phyloP scores from a whole-genome alignment of 2,329 filamentous ascomycete genomes.

The Aschersonia sp. region DNA sequence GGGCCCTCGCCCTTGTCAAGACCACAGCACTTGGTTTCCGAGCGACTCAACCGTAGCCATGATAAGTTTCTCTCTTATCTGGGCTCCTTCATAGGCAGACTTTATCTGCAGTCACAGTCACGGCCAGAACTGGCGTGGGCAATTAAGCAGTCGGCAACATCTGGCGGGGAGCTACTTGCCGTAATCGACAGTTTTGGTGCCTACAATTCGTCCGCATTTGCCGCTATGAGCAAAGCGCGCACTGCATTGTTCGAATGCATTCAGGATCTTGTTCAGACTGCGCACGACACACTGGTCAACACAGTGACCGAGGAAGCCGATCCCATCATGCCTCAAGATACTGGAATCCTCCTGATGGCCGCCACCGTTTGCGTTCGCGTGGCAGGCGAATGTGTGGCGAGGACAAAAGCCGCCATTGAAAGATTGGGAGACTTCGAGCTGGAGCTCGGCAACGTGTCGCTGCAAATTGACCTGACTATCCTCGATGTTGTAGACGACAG shows the following conservation, averaged over 20 bases:
- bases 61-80: conserved; percentile 83
- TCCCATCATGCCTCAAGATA: conserved; percentile 68
- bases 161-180: conserved; percentile 64
- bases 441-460: conserved; percentile 46
- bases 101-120: conserved; percentile 87
- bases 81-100: conserved; percentile 78
- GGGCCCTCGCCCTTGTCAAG: conserved; percentile 47
- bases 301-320: conserved; percentile 59
- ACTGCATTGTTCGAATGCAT: conserved; percentile 68
- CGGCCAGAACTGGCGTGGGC: conserved; percentile 69
- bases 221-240: conserved; percentile 53
- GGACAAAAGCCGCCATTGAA: conserved; percentile 74
- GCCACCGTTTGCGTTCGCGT: conserved; percentile 81
- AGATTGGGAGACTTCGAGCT: conserved; percentile 84
- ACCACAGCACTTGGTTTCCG: conserved; percentile 66
- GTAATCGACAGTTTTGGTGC: conserved; percentile 73
- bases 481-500: conserved; percentile 27
- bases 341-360: conserved; percentile 58
- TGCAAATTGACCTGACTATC: conserved; percentile 42
- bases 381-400: conserved; percentile 81
- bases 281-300: conserved; percentile 62
- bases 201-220: conserved; percentile 56
- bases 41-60: conserved; percentile 65
- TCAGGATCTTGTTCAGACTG: conserved; percentile 65
- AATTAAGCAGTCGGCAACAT: conserved; percentile 70